These are phyloP conservation scores for Kodamaea sp. DNA, from an alignment of 1,139 yeast genomes.

Conservation along the genomic window DNA sequence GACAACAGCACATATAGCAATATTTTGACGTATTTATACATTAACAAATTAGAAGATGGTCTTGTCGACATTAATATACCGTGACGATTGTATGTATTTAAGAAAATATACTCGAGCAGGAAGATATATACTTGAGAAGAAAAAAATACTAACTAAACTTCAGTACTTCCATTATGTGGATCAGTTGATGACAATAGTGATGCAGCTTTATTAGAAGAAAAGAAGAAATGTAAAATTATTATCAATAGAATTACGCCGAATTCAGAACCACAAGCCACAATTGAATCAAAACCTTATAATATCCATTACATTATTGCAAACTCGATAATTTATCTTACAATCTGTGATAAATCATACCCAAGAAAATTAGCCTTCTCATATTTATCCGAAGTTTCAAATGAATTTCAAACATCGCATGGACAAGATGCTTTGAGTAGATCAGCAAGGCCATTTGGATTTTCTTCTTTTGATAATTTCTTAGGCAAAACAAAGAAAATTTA, in stretches of 20 bases:
- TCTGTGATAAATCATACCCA: conserved; percentile 77
- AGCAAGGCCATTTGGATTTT: conserved; percentile 85
- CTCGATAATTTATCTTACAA: conserved; percentile 69
- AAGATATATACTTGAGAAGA: too few relatives aligned
- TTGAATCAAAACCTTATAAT: conserved; percentile 71
- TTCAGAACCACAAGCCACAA: conserved; percentile 81
- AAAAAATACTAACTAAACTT: conserved; percentile 14
- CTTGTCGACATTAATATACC: conserved; percentile 66
- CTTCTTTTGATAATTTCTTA: conserved; percentile 78
- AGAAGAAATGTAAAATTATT: conserved; percentile 78
- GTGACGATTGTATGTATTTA: conserved; percentile 67
- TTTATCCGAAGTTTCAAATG: conserved; percentile 74
- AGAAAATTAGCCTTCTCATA: conserved; percentile 87
- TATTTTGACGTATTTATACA: background rate
- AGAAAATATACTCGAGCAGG: background rate
- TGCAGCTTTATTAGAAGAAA: conserved; percentile 62
- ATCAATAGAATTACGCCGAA: conserved; percentile 73
- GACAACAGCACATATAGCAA: conserved; percentile 3
- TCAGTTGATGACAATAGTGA: conserved; percentile 80
- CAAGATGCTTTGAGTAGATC: conserved; percentile 57
- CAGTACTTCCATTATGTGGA: conserved; percentile 87
- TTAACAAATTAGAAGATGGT: conserved; percentile 40
- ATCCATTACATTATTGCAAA: conserved; percentile 71
- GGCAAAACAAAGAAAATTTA: conserved; percentile 84
- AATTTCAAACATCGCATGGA: conserved; percentile 78